Percentiles rank a stretch among this genome's conserved stretches.
Evolutionary conservation across 352 stramenopile genomes (phyloP).

Genomic region (Phytophthora tentaculata): DNA sequence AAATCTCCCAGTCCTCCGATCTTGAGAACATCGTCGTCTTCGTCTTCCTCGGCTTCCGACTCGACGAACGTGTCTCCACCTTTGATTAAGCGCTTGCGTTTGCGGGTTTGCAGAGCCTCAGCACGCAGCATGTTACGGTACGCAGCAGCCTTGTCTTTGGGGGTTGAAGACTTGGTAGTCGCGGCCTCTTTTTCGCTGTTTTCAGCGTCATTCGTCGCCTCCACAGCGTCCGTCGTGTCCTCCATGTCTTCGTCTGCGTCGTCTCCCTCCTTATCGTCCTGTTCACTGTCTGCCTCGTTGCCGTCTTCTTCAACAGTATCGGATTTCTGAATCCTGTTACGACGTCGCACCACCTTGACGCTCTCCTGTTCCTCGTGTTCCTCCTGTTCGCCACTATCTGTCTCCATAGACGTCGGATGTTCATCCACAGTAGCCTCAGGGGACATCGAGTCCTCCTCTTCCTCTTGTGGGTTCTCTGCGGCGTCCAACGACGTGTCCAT

Average conservation of each 20-base stretch:
- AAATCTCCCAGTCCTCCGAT: constrained; percentile 86
- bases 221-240: constrained; percentile 22
- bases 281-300: constrained; percentile 68
- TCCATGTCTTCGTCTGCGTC: constrained; percentile 33
- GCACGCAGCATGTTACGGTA: constrained; percentile 71
- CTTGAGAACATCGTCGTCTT: constrained; percentile 84
- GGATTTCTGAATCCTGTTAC: constrained; percentile 46
- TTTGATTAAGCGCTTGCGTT: constrained; percentile 65
- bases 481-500: neutral
- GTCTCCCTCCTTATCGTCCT: constrained; percentile 50
- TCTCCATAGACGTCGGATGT: neutral
- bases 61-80: constrained; percentile 72
- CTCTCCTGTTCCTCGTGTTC: constrained; percentile 22
- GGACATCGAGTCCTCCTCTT: neutral
- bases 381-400: constrained; percentile 10
- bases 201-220: constrained; percentile 5
- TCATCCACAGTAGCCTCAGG: neutral
- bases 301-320: constrained; percentile 52
- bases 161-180: constrained; percentile 18
- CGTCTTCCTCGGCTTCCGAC: constrained; percentile 86
- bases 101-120: constrained; percentile 58
- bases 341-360: constrained; percentile 38
- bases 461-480: neutral
- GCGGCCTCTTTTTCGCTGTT: constrained; percentile 2
- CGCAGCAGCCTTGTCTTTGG: constrained; percentile 66